Percentiles rank a stretch among this genome's conserved stretches.
Conservation (phyloP, 78 protist species). For the Monocercomonoides exilis region DNA sequence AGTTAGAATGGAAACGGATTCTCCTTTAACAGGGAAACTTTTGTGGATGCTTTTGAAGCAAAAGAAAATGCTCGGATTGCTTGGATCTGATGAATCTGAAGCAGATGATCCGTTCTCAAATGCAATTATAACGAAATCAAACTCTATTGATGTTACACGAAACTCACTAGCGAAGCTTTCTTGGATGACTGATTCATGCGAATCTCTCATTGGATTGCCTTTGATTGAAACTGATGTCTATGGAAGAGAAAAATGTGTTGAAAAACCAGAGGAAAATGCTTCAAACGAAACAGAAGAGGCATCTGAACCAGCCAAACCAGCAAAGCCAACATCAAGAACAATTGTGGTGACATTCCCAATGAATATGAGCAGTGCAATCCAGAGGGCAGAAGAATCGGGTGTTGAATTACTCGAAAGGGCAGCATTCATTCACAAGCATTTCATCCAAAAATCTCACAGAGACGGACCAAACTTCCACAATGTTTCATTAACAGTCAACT, state of each 20-base stretch:
- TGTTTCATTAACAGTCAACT: constrained; percentile 4
- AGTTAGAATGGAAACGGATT: not conserved
- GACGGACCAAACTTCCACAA: constrained; percentile 1
- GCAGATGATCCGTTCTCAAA: too few species aligned
- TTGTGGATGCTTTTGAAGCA: not conserved
- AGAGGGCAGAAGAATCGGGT: not conserved
- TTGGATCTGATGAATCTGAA: not conserved
- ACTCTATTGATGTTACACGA: too few species aligned
- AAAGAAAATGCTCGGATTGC: not conserved
- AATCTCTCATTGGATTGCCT: not conserved
- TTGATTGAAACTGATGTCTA: not conserved
- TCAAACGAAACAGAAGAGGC: not conserved
- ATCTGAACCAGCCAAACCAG: not conserved
- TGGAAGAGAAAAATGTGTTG: not conserved
- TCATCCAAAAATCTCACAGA: not conserved
- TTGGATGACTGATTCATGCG: not conserved
- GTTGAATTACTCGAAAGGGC: not conserved
- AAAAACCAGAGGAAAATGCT: not conserved
- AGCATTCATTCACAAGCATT: not conserved
- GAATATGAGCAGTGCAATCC: not conserved
- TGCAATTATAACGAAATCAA: too few species aligned
- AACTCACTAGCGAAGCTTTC: not conserved
- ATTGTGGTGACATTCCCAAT: not conserved
- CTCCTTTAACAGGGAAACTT: not conserved
- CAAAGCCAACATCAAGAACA: not conserved